Base-by-base conservation (phyloP, 352 stramenopile genomes). In the Plasmopara viticola region DNA sequence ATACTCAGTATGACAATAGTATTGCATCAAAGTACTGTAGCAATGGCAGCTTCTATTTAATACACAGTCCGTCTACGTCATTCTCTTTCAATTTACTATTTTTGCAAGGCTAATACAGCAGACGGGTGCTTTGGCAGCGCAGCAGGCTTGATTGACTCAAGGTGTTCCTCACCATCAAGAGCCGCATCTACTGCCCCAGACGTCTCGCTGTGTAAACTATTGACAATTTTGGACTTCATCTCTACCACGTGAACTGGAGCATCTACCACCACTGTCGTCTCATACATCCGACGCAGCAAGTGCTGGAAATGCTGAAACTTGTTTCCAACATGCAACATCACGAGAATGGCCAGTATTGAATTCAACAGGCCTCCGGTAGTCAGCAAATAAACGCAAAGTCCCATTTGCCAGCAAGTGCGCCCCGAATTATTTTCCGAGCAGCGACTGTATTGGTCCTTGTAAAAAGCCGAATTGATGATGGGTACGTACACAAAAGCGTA, bases 391-490 rank as follows among this genome's bases (percentile, higher is more conserved):
- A 86, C 45, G 40, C 71, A 82, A 4, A 66, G 38, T 12, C 77
- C 76, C n/a, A 92, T 79, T 25, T 75, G 64, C 81, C 81, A 92
- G 53, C 81, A 92, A 41, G 58, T 77, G n/a, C 78, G 74, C 10
- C 68, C 54, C 1, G 53, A 53, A 41, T 66, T 43, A 53, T 88
- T 88, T 45, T 80, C 70, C 9, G 49, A 70, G 64, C 81, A 92
- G 42, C 78, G 81, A 17, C 70, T 87, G 51, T 66, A 87, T 56
- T 92, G 74, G 57, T 92, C 77, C 50, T 81, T 78, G 68, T 92
- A 92, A 46, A 88, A 92, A 28, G 76, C 77, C 48, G 81, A 84
- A 39, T 75, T 58, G 13, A 92, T 62, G 28, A 92, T 60, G 14
- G 60, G 31, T 39, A 66, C 67, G 58, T 84, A 88, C 15, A 92